phyloP scores from a whole-genome alignment of 441 rosid genomes.

The Adansonia gregorii region DNA sequence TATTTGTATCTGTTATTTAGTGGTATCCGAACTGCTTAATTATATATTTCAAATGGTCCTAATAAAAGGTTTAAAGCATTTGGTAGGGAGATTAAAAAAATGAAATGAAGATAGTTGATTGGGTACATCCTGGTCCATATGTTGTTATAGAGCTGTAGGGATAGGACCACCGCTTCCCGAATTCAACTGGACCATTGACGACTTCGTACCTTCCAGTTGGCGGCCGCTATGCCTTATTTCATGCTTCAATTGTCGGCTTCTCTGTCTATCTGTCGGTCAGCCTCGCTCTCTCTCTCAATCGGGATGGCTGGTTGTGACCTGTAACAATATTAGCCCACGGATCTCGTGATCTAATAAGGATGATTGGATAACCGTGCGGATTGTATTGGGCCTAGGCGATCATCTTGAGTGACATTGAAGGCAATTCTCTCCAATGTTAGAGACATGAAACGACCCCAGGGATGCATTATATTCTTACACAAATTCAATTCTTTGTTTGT shows the following conservation, averaged over 20 bases:
- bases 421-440: not conserved
- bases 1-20: not conserved
- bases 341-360: slow-evolving; percentile 9
- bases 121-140: not conserved
- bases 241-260: slow-evolving; percentile 18
- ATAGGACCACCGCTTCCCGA: slow-evolving; percentile 23
- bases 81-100: not conserved
- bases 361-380: slow-evolving; percentile 4
- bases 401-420: slow-evolving; percentile 5
- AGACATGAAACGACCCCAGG: not conserved
- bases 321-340: slow-evolving; percentile 13
- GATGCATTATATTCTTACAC: not conserved
- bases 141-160: slow-evolving; percentile 7
- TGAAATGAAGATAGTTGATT: not conserved
- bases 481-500: not conserved
- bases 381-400: slow-evolving; percentile 3
- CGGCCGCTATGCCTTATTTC: slow-evolving; percentile 16
- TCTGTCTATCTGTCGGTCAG: not conserved
- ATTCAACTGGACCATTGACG: slow-evolving; percentile 20
- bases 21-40: not conserved
- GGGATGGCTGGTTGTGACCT: slow-evolving; percentile 9
- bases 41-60: not conserved
- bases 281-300: not conserved
- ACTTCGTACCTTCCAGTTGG: slow-evolving; percentile 29
- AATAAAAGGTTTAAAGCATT: slow-evolving; percentile 4